Base-by-base conservation (phyloP, 2,329 filamentous ascomycete species). In the Colletotrichum caudatum region DNA sequence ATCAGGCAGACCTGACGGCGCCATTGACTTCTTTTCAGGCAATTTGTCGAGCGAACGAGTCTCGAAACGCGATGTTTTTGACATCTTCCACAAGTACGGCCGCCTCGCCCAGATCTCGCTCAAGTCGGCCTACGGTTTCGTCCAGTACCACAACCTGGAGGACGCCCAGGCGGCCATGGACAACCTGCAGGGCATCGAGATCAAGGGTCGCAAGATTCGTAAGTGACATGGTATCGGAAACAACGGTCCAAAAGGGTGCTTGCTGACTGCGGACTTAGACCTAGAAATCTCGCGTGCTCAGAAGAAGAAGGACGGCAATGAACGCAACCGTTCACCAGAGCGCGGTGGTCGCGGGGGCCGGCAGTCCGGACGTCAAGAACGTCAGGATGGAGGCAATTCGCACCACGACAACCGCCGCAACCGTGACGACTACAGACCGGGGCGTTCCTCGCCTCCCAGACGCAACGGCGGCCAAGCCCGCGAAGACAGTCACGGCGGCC, bases 91-190 rank as follows among this genome's bases (percentile, higher is more conserved):
- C 78, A 88, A 87, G 69, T 95, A 94, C 79, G 96, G 96, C 65
- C 92, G 91, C 73, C 85, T 99, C 58, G 95, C 95, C 2, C 96
- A 99, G 80, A 96, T 98, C 72, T 97, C 94, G 0, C 94, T 98
- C 76, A 98, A 98, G 81, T 94, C 96, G 75, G 95, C 95, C 1
- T 98, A 97, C 81, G 96, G 96, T 1, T 99, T 98, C 79, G 94
- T 98, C 46, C 96, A 98, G 79, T 99, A 97, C 75, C 88, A 97
- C 75, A 91, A 94, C 39, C 84, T 91, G 5, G 86, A 88, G 2
- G 92, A 95, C 77, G 97, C 94, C 74, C 86, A 88, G 68, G 86
- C 87, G 57, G 95, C 95, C 5, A 87, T 98, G 76, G 86, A 92
- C 46, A 87, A 87, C 46, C 90, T 98, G 73, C 94, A 98, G 81